Base-by-base conservation (phyloP, 306 rosid species). In the Rubus parviflorus region DNA sequence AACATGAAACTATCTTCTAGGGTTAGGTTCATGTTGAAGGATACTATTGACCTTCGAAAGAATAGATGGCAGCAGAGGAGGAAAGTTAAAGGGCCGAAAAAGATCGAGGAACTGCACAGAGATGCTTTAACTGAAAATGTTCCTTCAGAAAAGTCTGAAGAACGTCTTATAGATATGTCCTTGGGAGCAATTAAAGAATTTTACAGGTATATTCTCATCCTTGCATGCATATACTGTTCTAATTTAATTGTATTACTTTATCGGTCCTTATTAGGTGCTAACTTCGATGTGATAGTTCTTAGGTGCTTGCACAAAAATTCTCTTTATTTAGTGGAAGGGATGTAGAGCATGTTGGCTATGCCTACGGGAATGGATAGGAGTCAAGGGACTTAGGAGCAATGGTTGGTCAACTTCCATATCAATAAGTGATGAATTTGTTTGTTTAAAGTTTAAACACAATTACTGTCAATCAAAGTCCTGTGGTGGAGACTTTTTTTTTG, bases 61-160 rank as follows among this genome's bases (percentile, higher is more conserved):
- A 96, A 96, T 64, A 96, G 79, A 77, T 96, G 99, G 99, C 97
- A 93, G 77, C 93, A 83, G 75, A 88, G 97, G 82, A 91, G 98
- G 82, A 96, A 96, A 83, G 92, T 96, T 65, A 97, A 96, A 72
- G 99, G 99, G 70, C 98, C 98, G 0, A 96, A 93, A 81, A 96
- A 93, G 94, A 96, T 96, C 61, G 99, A 96, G 67, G 98, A 96
- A 83, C 89, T 96, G 62, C 99, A 96, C 83, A 90, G 98, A 81
- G 99, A 96, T 87, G 68, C 66, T 68, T 68, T 81, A 56, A 46
- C 91, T 53, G 81, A 85, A 61, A 90, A 72, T 86, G 53, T 54
- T 73, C 68, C 87, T 43, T 64, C 85, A 47, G 96, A 80, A 72
- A 85, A 60, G 38, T 75, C 88, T 46, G 96, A 92, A 79, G 97